Evolutionary conservation across 2,329 filamentous ascomycete species (phyloP).

Genomic region (Aspergillus sclerotialis): DNA sequence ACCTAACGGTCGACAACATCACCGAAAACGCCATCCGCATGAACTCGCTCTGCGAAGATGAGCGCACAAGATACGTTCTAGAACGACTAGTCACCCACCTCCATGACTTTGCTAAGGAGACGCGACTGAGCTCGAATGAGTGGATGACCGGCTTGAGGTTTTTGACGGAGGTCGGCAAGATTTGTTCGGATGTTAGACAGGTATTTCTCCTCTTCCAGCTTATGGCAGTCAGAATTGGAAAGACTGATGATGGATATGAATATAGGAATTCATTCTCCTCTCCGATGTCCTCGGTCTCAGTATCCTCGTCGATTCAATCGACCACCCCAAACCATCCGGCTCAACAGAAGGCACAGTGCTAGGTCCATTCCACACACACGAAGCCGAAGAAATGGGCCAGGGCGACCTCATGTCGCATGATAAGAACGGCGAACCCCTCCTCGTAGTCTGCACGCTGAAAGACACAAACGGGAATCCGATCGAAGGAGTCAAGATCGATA

Average conservation of each 20-base stretch:
- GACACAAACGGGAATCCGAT: conserved; percentile 60
- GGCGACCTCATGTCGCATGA: conserved; percentile 63
- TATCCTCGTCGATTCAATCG: conserved; percentile 72
- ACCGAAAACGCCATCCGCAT: conserved; percentile 68
- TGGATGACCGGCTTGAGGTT: conserved; percentile 71
- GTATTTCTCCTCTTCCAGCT: conserved; percentile 36
- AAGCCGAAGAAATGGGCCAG: conserved; percentile 51
- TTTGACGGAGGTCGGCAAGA: conserved; percentile 65
- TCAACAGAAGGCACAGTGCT: conserved; percentile 74
- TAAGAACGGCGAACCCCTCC: conserved; percentile 59
- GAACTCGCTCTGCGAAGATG: conserved; percentile 62
- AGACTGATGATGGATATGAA: background rate
- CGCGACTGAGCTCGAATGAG: conserved; percentile 65
- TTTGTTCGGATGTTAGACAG: conserved; percentile 65
- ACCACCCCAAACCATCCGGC: conserved; percentile 67
- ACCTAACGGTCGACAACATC: conserved; percentile 73
- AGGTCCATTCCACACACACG: conserved; percentile 77
- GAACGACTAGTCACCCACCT: conserved; percentile 68
- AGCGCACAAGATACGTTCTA: conserved; percentile 64
- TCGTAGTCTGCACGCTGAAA: conserved; percentile 66
- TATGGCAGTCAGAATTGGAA: background rate
- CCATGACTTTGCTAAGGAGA: conserved; percentile 77
- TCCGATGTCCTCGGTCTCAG: conserved; percentile 74
- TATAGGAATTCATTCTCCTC: conserved; percentile 68
- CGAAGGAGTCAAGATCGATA: conserved; percentile 62